Percentiles rank a stretch among this genome's conserved stretches.
These are phyloP conservation scores for Osmanthus fragrans DNA, from an alignment of 257 asterid species.

Conservation along the genomic window DNA sequence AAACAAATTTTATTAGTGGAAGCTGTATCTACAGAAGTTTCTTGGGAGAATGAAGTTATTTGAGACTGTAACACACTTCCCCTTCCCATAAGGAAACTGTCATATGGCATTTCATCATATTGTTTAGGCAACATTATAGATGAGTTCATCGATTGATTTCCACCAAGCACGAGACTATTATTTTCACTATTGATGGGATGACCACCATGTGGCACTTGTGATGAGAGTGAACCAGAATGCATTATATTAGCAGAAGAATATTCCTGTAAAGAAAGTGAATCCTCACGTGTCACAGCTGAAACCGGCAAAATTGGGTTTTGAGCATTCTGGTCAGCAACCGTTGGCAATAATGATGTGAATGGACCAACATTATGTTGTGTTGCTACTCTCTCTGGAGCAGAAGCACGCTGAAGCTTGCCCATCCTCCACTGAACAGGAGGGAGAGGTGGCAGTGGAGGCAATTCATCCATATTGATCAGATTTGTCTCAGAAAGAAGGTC, in stretches of 20 bases:
- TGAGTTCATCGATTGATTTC: not conserved
- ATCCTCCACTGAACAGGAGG: slow-evolving; percentile 97
- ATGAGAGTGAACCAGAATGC: not conserved
- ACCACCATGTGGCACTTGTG: slow-evolving; percentile 3
- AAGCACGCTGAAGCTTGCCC: slow-evolving; percentile 58
- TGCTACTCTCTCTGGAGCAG: slow-evolving; percentile 33
- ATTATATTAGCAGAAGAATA: not conserved
- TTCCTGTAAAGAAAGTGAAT: slow-evolving; percentile 2
- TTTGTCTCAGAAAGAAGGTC: slow-evolving; percentile 33
- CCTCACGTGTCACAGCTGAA: slow-evolving; percentile 21
- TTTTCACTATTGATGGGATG: slow-evolving; percentile 22
- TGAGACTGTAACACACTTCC: slow-evolving; percentile 16
- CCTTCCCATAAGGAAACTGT: not conserved
- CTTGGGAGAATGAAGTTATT: slow-evolving; percentile 20
- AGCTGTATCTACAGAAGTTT: slow-evolving; percentile 27
- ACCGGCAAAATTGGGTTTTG: not conserved
- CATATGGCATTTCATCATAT: slow-evolving; percentile 20
- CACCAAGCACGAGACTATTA: slow-evolving; percentile 2
- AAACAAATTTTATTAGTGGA: slow-evolving; percentile 11
- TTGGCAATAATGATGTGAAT: not conserved
- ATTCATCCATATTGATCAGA: slow-evolving; percentile 44
- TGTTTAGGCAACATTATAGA: slow-evolving; percentile 24
- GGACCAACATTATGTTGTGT: not conserved
- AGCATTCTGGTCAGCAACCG: not conserved
- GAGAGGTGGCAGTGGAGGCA: slow-evolving; percentile 92